These are phyloP conservation scores for Puya raimondii DNA, from an alignment of 176 grass and related monocot species.

Conservation along the genomic window DNA sequence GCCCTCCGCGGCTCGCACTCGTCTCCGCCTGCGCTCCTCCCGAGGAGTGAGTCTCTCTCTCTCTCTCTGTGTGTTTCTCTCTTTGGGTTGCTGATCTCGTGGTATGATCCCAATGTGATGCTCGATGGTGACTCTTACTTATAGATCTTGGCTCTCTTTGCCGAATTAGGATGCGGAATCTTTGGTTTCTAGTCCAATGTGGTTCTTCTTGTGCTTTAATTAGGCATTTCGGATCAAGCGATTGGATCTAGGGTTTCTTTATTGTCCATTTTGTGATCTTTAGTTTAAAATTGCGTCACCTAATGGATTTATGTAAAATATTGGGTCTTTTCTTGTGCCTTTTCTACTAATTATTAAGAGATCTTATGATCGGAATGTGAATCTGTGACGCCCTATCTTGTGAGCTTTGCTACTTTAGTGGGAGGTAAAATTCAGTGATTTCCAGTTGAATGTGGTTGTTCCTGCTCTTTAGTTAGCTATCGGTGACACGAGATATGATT, in stretches of 20 bases:
- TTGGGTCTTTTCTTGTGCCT: too few species aligned
- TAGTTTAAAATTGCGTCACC: too few species aligned
- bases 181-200: not conserved
- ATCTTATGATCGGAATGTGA: too few species aligned
- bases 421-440: too few species aligned
- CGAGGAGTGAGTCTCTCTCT: constrained; percentile 43
- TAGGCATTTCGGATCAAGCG: not conserved
- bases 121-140: constrained; percentile 13
- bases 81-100: constrained; percentile 9
- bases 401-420: too few species aligned
- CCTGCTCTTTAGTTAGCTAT: too few species aligned
- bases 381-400: too few species aligned
- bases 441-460: too few species aligned
- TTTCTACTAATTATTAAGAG: too few species aligned
- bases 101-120: not conserved
- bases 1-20: constrained; percentile 1
- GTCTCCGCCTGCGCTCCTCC: constrained; percentile 32
- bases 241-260: not conserved
- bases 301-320: too few species aligned
- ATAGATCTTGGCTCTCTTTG: constrained; percentile 17
- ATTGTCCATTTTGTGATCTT: too few species aligned
- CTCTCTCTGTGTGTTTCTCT: not conserved
- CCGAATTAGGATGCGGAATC: not conserved
- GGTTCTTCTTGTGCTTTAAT: not conserved
- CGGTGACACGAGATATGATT: too few species aligned